Conservation (phyloP, 2,329 filamentous ascomycete genomes). For the Reticulascus tulasneorum region DNA sequence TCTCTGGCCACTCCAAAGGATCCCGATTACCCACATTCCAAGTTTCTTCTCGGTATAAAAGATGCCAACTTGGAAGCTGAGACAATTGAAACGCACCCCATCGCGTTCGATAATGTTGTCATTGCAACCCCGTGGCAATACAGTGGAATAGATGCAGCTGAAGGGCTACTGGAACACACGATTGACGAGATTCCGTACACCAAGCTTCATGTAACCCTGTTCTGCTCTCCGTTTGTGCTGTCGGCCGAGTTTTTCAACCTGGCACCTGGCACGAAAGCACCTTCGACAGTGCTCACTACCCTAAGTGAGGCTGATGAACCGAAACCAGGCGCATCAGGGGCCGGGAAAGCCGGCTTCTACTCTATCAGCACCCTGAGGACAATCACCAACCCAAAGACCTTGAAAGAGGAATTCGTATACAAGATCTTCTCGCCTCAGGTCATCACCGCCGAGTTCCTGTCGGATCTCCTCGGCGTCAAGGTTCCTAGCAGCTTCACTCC, state of each 20-base stretch:
- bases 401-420: constrained; percentile 54
- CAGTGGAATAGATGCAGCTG: constrained; percentile 61
- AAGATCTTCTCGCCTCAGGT: constrained; percentile 60
- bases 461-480: constrained; percentile 44
- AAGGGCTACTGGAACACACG: constrained; percentile 61
- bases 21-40: constrained; percentile 34
- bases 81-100: constrained; percentile 34
- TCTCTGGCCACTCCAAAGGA: constrained; percentile 37
- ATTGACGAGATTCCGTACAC: constrained; percentile 85
- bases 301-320: constrained; percentile 57
- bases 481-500: constrained; percentile 38
- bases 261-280: constrained; percentile 51
- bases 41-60: constrained; percentile 43
- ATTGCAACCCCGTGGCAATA: constrained; percentile 83
- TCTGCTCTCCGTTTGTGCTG: constrained; percentile 73
- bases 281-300: constrained; percentile 79
- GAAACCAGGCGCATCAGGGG: constrained; percentile 49
- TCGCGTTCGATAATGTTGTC: constrained; percentile 73
- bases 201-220: constrained; percentile 82
- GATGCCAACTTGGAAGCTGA: constrained; percentile 15
- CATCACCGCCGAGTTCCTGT: constrained; percentile 50
- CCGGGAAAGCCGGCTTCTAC: constrained; percentile 76
- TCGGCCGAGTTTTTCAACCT: constrained; percentile 70
- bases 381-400: constrained; percentile 56
- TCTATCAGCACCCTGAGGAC: constrained; percentile 72